Evolutionary conservation across 1,284 basidiomycete species (phyloP), one percentile per base, ranked within the genome.

Genomic region (Porogramme epimiltina): DNA sequence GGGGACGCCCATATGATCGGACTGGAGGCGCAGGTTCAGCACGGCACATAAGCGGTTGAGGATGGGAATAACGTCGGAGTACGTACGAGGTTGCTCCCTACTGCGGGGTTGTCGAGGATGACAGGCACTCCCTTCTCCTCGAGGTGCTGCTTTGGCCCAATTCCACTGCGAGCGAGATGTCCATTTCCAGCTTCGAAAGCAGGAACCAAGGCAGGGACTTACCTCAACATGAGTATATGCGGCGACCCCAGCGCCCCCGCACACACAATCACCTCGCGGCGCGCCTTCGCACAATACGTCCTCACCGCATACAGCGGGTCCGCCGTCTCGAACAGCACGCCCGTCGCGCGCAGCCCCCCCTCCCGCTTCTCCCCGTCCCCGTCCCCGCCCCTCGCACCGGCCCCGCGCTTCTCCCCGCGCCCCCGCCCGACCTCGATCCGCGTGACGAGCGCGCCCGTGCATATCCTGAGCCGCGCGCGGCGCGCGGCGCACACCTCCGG

Each of bases 221-320:
- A 52, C 69, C 71, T 74, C 16, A 72, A 48, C 63, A 70, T 63
- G 9, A 73, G 52, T 3, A 73, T 46, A 25, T 68, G 66, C 0
- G 72, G 71, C 19, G 65, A 66, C 0, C 62, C 67, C 23, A 73
- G 52, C 0, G 70, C 62, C 8, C 72, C 73, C 16, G 62, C 61
- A 45, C 59, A 68, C 23, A 73, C 23, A 15, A 73, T 53, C 5
- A 73, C 62, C 49, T 71, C 68, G 34, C 61, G 52, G 8, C 53
- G 51, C 1, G 65, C 72, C 8, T 41, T 44, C 4, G 67, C 62
- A 31, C 42, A 47, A 37, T 47, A 54, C 15, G 40, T 38, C 23
- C 42, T 47, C n/a, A 51, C 42, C 0, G 49, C 42, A 4, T 34
- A 31, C 53, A 42, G 40, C 46, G 24, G 40, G 38, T 38, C 40